A percentile compares a stretch with the other conserved stretches of the same genome.
phyloP scores from a whole-genome alignment of 371 early-diverging fungal species.

The Rhizopus arrhizus region DNA sequence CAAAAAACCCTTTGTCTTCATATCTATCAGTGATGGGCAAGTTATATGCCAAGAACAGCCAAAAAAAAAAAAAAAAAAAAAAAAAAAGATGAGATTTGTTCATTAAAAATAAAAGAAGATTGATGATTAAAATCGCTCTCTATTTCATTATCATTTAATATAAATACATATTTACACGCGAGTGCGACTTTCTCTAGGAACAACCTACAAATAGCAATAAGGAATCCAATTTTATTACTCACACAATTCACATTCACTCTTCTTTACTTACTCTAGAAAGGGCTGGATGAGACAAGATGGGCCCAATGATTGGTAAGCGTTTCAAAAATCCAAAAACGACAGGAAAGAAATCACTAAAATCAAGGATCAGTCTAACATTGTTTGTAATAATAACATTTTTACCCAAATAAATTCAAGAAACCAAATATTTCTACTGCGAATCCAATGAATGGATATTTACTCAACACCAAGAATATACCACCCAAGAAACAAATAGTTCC shows the following conservation, averaged over 20 bases:
- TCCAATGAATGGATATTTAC: constrained; percentile 90
- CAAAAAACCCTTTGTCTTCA: too few species aligned
- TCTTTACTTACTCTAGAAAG: constrained; percentile 66
- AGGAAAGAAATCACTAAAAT: constrained; percentile 91
- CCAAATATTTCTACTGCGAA: constrained; percentile 90
- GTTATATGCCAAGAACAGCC: too few species aligned
- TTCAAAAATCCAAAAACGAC: constrained; percentile 86
- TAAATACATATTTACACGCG: constrained; percentile 24
- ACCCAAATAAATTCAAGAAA: constrained; percentile 96
- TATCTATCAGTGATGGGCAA: too few species aligned
- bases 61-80: too few species aligned
- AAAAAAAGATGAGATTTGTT: too few species aligned
- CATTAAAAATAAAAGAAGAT: too few species aligned
- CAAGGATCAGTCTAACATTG: neutral
- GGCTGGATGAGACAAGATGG: constrained; percentile 78
- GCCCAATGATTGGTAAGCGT: constrained; percentile 88
- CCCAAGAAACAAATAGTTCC: constrained; percentile 90
- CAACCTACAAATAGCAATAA: constrained; percentile 13
- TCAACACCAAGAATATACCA: constrained; percentile 89
- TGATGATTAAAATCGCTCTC: too few species aligned
- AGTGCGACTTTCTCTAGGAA: constrained; percentile 34
- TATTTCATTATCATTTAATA: too few species aligned
- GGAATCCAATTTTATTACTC: neutral
- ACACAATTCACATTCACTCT: too few species aligned
- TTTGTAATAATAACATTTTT: constrained; percentile 21